Conservation (phyloP, 2,329 filamentous ascomycete genomes). For the Biscogniauxia mediterranea region DNA sequence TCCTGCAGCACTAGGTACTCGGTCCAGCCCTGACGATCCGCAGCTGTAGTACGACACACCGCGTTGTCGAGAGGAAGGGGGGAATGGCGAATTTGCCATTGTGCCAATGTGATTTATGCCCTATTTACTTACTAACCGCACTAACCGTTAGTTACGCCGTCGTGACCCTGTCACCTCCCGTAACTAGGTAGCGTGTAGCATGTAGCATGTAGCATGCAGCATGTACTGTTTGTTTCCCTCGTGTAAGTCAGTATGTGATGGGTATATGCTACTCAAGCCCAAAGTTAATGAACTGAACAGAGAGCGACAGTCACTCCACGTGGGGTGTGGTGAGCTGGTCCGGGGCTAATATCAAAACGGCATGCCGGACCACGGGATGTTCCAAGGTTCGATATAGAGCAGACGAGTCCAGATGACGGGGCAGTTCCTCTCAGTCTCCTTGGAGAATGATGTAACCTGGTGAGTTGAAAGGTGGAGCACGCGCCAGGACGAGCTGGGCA, state of each 20-base stretch:
- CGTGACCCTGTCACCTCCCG: background rate
- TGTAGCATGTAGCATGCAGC: too few relatives aligned
- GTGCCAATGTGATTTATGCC: background rate
- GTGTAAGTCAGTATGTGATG: too few relatives aligned
- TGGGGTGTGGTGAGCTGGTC: slow-evolving; percentile 22
- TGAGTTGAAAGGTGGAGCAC: slow-evolving; percentile 14
- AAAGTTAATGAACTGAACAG: background rate
- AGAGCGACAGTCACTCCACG: slow-evolving; percentile 14
- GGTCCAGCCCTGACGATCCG: slow-evolving; percentile 5
- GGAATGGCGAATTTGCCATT: background rate
- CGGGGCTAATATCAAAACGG: slow-evolving; percentile 16
- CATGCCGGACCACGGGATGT: slow-evolving; percentile 18
- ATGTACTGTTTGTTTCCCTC: too few relatives aligned
- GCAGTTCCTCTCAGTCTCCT: slow-evolving; percentile 16
- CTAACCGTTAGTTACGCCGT: background rate
- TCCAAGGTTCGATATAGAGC: slow-evolving; percentile 17
- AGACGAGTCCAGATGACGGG: slow-evolving; percentile 13
- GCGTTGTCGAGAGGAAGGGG: background rate
- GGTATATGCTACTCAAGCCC: slow-evolving; percentile 1
- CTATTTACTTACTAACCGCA: background rate
- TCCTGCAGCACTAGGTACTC: background rate
- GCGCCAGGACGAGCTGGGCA: slow-evolving; percentile 1
- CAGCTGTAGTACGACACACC: slow-evolving; percentile 1
- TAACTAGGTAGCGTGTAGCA: slow-evolving; percentile 1
- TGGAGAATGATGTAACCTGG: slow-evolving; percentile 24